These are phyloP conservation scores for Letharia columbiana DNA, from an alignment of 495 filamentous ascomycete genomes.

Conservation along the genomic window DNA sequence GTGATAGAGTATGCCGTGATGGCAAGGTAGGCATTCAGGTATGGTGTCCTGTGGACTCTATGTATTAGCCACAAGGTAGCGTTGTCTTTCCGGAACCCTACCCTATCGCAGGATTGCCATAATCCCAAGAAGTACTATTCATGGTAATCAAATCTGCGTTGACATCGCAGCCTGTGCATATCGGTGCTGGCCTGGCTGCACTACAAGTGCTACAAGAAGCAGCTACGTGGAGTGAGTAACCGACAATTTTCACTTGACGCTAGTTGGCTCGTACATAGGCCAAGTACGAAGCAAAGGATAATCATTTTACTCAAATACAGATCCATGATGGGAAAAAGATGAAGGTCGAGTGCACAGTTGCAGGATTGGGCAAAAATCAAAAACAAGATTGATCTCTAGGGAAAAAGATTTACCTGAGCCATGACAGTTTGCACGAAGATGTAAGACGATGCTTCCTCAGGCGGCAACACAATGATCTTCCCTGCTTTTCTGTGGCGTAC, in stretches of 20 bases:
- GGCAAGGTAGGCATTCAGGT: background rate
- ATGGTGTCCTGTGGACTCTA: background rate
- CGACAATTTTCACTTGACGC: background rate
- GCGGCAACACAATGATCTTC: too few species aligned
- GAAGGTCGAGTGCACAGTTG: too few species aligned
- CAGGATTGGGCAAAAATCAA: too few species aligned
- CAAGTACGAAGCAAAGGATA: background rate
- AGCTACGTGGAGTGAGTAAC: background rate
- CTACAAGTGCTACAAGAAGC: background rate
- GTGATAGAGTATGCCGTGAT: background rate
- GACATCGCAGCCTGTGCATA: background rate
- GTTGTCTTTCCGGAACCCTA: background rate
- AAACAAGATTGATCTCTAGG: too few species aligned
- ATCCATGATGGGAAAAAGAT: background rate
- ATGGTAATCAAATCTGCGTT: background rate
- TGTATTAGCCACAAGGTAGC: background rate
- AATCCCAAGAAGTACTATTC: background rate
- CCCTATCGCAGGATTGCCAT: background rate
- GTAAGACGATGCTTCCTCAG: too few species aligned
- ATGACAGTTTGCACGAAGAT: too few species aligned
- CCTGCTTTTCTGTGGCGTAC: too few species aligned
- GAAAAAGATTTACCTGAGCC: too few species aligned
- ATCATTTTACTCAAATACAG: accelerated
- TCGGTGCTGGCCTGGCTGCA: too few species aligned
- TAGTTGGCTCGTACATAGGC: background rate